phyloP scores from a whole-genome alignment of 2,329 filamentous ascomycete genomes.

The Didymella lethalis region DNA sequence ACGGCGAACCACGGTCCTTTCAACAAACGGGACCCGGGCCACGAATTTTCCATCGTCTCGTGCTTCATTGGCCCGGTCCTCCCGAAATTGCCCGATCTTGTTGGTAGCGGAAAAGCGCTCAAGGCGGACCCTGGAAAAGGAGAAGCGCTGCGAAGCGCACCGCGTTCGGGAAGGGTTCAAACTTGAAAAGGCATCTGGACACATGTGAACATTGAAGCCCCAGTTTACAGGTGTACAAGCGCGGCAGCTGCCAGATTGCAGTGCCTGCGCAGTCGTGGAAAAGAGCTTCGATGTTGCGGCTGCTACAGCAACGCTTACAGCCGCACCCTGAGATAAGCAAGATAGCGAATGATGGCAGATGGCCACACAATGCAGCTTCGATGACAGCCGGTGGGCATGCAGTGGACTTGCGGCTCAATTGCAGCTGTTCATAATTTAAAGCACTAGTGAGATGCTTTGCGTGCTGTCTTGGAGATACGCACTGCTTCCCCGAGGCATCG shows the following conservation, averaged over 20 bases:
- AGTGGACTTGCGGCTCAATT: neutral
- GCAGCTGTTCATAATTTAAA: neutral
- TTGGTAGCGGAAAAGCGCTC: constrained; percentile 26
- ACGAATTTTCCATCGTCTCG: constrained; percentile 22
- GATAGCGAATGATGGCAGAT: constrained; percentile 9
- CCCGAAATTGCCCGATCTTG: constrained; percentile 30
- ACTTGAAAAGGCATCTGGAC: constrained; percentile 35
- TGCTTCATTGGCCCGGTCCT: constrained; percentile 24
- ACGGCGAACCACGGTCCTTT: constrained; percentile 23
- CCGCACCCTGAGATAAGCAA: constrained; percentile 8
- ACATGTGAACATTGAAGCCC: constrained; percentile 27
- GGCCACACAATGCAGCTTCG: neutral
- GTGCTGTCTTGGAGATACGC: constrained; percentile 18
- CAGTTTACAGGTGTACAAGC: constrained; percentile 27
- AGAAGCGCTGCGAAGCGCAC: constrained; percentile 19
- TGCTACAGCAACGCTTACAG: constrained; percentile 35
- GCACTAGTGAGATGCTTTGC: constrained; percentile 3
- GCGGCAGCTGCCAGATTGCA: constrained; percentile 23
- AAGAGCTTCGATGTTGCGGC: constrained; percentile 24
- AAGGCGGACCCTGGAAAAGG: constrained; percentile 22
- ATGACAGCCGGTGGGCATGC: neutral
- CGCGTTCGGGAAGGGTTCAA: constrained; percentile 16
- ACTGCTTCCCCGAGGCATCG: constrained; percentile 33
- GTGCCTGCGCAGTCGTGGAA: constrained; percentile 25
- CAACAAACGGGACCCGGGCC: constrained; percentile 17